These are phyloP conservation scores for Plasmodium coatneyi DNA, from an alignment of 169 alveolate genomes.

Conservation along the genomic window DNA sequence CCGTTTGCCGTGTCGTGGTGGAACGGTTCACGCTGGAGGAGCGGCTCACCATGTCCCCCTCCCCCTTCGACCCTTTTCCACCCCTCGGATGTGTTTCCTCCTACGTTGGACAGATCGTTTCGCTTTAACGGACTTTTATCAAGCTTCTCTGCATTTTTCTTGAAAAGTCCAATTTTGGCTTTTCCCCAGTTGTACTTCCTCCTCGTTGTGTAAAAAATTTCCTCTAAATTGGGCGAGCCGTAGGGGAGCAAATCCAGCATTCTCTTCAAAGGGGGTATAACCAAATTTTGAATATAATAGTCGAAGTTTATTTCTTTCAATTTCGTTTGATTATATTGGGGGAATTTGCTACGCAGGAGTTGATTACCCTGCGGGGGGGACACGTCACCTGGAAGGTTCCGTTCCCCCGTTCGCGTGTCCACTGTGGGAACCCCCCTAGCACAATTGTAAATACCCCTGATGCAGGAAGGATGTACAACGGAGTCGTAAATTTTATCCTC, in stretches of 20 bases:
- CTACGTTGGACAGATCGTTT: background rate
- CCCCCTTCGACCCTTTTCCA: background rate
- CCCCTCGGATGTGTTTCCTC: background rate
- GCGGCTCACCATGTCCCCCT: conserved; percentile 6
- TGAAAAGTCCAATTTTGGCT: conserved; percentile 8
- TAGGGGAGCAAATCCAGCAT: conserved; percentile 76
- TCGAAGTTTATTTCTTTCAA: conserved; percentile 72
- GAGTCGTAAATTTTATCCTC: conserved; percentile 37
- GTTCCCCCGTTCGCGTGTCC: background rate
- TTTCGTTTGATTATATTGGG: conserved; percentile 11
- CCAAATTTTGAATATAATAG: conserved; percentile 75
- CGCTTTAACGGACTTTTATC: background rate
- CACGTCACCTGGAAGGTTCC: background rate
- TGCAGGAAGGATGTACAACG: conserved; percentile 31
- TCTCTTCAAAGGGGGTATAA: conserved; percentile 77
- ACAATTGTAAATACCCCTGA: conserved; percentile 45
- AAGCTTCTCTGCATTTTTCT: conserved; percentile 1
- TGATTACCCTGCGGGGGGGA: background rate
- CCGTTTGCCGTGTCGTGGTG: background rate
- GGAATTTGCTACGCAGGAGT: background rate
- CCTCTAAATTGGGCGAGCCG: conserved; percentile 6
- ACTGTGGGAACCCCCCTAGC: background rate
- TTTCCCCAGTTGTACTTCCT: conserved; percentile 2
- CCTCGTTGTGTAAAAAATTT: conserved; percentile 11
- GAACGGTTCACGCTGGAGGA: conserved; percentile 7